These are phyloP conservation scores for Halophytophthora batemanensis DNA, from an alignment of 352 stramenopile genomes.

Conservation along the genomic window DNA sequence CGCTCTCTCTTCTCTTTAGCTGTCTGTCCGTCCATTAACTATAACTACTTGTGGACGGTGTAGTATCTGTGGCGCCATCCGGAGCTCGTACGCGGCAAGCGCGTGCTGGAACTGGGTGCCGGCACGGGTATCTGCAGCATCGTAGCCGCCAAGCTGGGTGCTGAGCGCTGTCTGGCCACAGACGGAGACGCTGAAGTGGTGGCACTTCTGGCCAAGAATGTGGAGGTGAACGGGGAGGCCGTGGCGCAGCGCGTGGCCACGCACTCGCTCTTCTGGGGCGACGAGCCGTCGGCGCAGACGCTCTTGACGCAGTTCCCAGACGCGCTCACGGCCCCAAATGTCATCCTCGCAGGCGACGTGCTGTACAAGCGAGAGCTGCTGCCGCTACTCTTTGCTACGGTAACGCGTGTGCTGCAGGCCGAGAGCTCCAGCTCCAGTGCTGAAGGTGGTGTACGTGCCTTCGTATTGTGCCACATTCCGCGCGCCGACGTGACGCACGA, in stretches of 20 bases:
- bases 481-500: constrained; percentile 68
- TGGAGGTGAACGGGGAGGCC: constrained; percentile 35
- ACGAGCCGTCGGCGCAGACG: constrained; percentile 34
- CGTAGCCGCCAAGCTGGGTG: constrained; percentile 52
- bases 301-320: constrained; percentile 29
- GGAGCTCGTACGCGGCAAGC: constrained; percentile 40
- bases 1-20: too few species aligned
- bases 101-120: constrained; percentile 65
- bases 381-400: constrained; percentile 58
- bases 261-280: constrained; percentile 54
- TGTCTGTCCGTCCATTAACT: too few species aligned
- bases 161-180: constrained; percentile 43
- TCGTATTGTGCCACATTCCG: constrained; percentile 71
- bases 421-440: not conserved
- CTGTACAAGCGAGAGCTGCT: constrained; percentile 75
- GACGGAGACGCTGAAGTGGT: constrained; percentile 70
- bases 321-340: constrained; percentile 32
- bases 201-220: constrained; percentile 42
- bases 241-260: constrained; percentile 17
- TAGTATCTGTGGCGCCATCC: constrained; percentile 50
- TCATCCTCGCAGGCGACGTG: constrained; percentile 73
- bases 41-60: too few species aligned
- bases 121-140: constrained; percentile 75
- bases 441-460: constrained; percentile 12
- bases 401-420: constrained; percentile 27